Evolutionary conservation across 768 basidiomycete genomes (phyloP).

Genomic region (Rubroboletus satanas): DNA sequence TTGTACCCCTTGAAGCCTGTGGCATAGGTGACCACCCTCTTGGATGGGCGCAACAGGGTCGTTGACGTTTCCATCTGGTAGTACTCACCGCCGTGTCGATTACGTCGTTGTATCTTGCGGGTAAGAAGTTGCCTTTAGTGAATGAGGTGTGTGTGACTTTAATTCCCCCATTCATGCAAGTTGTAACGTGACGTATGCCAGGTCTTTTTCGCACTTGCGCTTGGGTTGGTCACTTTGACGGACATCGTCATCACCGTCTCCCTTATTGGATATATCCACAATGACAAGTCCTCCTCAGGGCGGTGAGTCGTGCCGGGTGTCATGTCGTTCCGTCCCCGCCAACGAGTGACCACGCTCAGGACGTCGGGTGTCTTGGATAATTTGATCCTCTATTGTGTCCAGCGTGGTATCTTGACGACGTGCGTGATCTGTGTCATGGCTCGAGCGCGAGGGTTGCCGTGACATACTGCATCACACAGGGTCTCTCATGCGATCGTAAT

Average conservation of each 20-base stretch:
- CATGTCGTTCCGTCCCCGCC: neutral
- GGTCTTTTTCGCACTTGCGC: slow-evolving; percentile 6
- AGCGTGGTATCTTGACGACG: slow-evolving; percentile 15
- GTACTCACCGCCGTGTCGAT: too few species aligned
- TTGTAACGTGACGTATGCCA: neutral
- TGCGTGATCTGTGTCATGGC: neutral
- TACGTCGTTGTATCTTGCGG: too few species aligned
- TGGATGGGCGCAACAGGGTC: too few species aligned
- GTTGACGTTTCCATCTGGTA: too few species aligned
- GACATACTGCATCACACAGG: neutral
- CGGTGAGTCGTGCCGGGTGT: slow-evolving; percentile 2
- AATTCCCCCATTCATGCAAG: too few species aligned
- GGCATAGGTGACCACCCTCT: too few species aligned
- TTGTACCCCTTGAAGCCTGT: too few species aligned
- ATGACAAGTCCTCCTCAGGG: neutral
- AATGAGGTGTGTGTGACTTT: too few species aligned
- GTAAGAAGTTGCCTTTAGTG: too few species aligned
- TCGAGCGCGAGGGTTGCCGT: neutral
- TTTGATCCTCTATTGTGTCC: slow-evolving; percentile 10
- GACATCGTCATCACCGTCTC: slow-evolving; percentile 13
- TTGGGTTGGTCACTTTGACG: slow-evolving; percentile 15
- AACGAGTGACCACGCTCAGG: neutral
- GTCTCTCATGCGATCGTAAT: slow-evolving; percentile 3
- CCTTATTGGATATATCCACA: slow-evolving; percentile 9
- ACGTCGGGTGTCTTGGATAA: slow-evolving; percentile 2